Base-by-base conservation (phyloP, 2,329 filamentous ascomycete species). In the Aspergillus quadrilineatus region DNA sequence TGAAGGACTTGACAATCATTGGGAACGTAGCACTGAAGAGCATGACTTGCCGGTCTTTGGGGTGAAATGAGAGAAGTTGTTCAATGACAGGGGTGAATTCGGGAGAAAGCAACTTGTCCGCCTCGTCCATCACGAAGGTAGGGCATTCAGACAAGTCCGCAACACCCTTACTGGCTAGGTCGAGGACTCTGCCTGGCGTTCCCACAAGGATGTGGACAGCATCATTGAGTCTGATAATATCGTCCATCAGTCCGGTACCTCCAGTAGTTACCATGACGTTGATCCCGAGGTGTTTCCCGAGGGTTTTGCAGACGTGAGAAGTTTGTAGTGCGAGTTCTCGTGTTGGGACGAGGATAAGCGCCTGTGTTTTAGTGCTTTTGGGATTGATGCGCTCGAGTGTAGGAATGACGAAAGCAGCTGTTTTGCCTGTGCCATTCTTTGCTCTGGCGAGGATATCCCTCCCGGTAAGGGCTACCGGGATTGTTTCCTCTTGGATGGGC, bases 251-350 rank as follows among this genome's bases (percentile, higher is more conserved):
- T 28, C 90, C 90, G 42, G 94, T 97, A 68, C 94, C 94, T 75
- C 94, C 94, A 26, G 95, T 99, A 47, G 93, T 97, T 65, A 99
- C 95, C 95, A 99, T 99, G 69, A 99, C 93, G 70, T 99, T 97
- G 77, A 99, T 84, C 56, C 92, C 92, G 41, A 99, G 86, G 72
- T 99, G 92, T 78, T 99, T 97, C 62, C 95, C 95, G 46, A 99
- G 85, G 10, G 89, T 97, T 82, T 97, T 99, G 85, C 94, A 99
- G 65, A 99, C 94, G 77, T 99, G 94, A 49, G 95, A 99, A 59
- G 94, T 99, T 77, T 99, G 94, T 76, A 99, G 88, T 54, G 95
- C 95, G 67, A 99, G 82, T 79, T 99, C 94, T 84, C 94, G 85
- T 61, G 94, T 99, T 36, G 94, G 95, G 44, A 99, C 94, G 56